Percentiles rank a stretch among this genome's conserved stretches.
Conservation (phyloP, 176 grass and related monocot species). For the Lolium rigidum region DNA sequence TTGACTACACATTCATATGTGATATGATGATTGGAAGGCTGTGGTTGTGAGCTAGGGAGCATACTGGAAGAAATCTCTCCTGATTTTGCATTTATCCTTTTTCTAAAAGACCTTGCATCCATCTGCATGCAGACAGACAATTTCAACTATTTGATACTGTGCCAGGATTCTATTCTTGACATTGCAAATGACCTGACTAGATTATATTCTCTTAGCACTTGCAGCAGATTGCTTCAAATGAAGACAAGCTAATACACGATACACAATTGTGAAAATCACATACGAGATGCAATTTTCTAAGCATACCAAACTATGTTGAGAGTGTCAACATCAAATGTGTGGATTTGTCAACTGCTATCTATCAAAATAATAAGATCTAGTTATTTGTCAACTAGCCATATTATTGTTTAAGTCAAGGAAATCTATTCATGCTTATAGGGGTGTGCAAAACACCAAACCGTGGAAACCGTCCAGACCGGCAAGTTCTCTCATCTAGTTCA, state of each 20-base stretch:
- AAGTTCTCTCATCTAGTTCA: no score
- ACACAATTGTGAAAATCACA: conserved; percentile 13
- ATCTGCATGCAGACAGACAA: conserved; percentile 23
- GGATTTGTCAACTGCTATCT: conserved; percentile 26
- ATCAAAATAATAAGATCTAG: conserved; percentile 17
- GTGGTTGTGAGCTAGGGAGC: conserved; percentile 25
- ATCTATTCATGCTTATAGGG: background rate
- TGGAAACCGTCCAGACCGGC: no score
- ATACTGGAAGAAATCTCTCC: conserved; percentile 30
- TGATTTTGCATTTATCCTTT: conserved; percentile 31
- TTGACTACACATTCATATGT: conserved; percentile 27
- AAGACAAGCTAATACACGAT: conserved; percentile 40
- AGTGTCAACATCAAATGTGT: background rate
- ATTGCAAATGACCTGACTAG: conserved; percentile 25
- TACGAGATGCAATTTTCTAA: background rate
- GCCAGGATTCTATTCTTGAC: conserved; percentile 52
- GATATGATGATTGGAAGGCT: conserved; percentile 33
- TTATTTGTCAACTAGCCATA: background rate
- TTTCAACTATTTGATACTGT: conserved; percentile 36
- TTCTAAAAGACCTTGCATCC: conserved; percentile 8
- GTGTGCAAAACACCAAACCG: no score
- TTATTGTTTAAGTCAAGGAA: background rate
- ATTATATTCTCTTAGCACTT: conserved; percentile 41
- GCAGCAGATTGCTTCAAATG: conserved; percentile 20
- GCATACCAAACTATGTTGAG: conserved; percentile 14